These are phyloP conservation scores for Melaleuca alternifolia DNA, from an alignment of 345 rosid species.

Conservation along the genomic window DNA sequence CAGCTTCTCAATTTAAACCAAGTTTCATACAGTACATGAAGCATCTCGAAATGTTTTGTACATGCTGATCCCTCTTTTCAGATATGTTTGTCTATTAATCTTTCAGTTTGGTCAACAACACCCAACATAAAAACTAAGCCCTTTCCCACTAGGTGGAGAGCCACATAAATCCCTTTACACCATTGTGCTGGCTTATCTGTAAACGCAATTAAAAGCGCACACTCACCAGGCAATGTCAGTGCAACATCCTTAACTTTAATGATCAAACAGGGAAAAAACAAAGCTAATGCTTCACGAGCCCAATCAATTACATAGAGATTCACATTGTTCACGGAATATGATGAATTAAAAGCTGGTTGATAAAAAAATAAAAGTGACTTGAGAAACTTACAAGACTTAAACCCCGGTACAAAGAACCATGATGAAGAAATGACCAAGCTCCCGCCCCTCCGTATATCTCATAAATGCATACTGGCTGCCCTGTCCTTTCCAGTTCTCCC, in stretches of 20 bases:
- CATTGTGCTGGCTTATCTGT: neutral
- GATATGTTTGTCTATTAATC: neutral
- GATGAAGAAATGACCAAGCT: slow-evolving; percentile 95
- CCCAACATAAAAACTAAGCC: neutral
- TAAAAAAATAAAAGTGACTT: neutral
- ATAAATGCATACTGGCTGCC: slow-evolving; percentile 87
- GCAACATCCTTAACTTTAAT: neutral
- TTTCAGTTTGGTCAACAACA: neutral
- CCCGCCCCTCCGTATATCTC: slow-evolving; percentile 88
- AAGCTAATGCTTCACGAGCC: neutral
- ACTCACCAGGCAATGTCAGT: neutral
- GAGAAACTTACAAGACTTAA: slow-evolving; percentile 71
- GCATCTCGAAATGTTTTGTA: neutral
- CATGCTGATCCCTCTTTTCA: neutral
- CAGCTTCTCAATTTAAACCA: neutral
- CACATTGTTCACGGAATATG: neutral
- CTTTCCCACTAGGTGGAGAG: neutral
- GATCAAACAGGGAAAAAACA: neutral
- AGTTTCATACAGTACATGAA: neutral
- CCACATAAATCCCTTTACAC: neutral
- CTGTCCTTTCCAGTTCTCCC: slow-evolving; percentile 97
- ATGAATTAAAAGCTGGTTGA: neutral
- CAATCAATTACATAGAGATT: neutral
- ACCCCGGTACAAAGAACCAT: slow-evolving; percentile 92
- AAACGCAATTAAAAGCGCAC: neutral